Evolutionary conservation across 1,284 basidiomycete genomes (phyloP), one percentile per base, ranked within the genome.

Genomic region (Papiliotrema fonsecae): DNA sequence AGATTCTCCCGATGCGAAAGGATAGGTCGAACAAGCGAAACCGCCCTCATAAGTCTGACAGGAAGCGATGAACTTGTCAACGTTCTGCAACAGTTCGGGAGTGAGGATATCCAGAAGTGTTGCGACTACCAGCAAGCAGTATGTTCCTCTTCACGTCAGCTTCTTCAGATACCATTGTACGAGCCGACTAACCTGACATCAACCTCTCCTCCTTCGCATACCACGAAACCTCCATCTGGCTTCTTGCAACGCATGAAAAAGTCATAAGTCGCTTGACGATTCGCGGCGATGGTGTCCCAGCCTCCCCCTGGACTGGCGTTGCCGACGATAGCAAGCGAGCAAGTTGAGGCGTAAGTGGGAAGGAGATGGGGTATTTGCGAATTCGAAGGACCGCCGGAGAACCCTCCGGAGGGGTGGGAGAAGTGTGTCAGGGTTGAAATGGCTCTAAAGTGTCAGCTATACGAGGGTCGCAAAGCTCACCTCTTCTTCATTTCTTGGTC

Each of bases 41-140:
- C 96, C 94, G 31, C 96, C 96, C 74, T 99, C 96, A 75, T 94
- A 98, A 0, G 93, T 98, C 73, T 98, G 96, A 66, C 92, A 97
- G 10, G 70, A 69, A 22, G 75, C 64, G 36, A 79, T 61, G 52
- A 78, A 80, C 24, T 70, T 64, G 38, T 75, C 74, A 14, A 78
- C 76, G 19, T 74, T 75, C 28, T 66, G 55, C 2, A 94, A 77
- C 18, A 99, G 82, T 55, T 88, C 87, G 0, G 91, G 89, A 0
- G 94, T 97, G 40, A 94, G 75, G 28, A 98, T 75, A 57, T 97
- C 82, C 34, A 88, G 77, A 3, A 89, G 69, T 0, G 81, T 78
- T 0, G 86, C 82, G n/a, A 83, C 79, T 6, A 81, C 81, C 13
- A 88, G 76, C 1, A 87, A 78, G 62, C 87, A 88, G 67, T 89